A percentile compares a stretch with the other conserved stretches of the same genome.
These are phyloP conservation scores for Macrocybe gigantea DNA, from an alignment of 768 basidiomycete species.

Conservation along the genomic window DNA sequence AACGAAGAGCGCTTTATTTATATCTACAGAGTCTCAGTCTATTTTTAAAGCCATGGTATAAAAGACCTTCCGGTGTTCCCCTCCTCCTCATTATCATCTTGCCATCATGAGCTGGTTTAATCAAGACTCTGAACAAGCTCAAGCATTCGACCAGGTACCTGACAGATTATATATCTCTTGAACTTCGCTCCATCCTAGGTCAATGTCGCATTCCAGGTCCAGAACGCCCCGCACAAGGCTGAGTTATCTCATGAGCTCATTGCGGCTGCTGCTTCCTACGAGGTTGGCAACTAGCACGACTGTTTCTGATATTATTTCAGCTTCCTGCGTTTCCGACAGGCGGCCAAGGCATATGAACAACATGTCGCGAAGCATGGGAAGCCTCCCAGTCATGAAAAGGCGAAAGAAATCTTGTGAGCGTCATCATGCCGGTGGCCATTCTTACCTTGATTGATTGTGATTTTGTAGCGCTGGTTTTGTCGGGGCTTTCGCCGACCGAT, in stretches of 20 bases:
- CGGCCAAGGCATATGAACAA: slow-evolving; percentile 56
- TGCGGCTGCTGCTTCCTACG: slow-evolving; percentile 61
- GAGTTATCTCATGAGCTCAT: slow-evolving; percentile 60
- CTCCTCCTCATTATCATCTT: background rate
- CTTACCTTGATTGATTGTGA: background rate
- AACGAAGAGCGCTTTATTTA: no score
- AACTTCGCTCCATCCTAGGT: background rate
- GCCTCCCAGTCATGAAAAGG: slow-evolving; percentile 42
- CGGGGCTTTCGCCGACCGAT: slow-evolving; percentile 46
- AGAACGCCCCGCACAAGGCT: slow-evolving; percentile 49
- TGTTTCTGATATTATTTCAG: background rate
- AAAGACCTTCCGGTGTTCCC: background rate
- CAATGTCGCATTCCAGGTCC: slow-evolving; percentile 27
- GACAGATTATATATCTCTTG: background rate
- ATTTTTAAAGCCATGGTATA: no score
- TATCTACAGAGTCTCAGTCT: no score
- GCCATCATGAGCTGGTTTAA: slow-evolving; percentile 37
- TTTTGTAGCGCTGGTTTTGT: slow-evolving; percentile 41
- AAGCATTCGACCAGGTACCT: slow-evolving; percentile 34
- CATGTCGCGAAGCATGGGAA: slow-evolving; percentile 46
- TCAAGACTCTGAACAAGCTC: slow-evolving; percentile 33
- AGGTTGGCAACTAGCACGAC: slow-evolving; percentile 26
- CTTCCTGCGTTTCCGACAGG: slow-evolving; percentile 27
- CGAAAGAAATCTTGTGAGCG: slow-evolving; percentile 49
- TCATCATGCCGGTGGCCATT: background rate